phyloP scores from a whole-genome alignment of 83 land plant genomes.

The Picea mariana region DNA sequence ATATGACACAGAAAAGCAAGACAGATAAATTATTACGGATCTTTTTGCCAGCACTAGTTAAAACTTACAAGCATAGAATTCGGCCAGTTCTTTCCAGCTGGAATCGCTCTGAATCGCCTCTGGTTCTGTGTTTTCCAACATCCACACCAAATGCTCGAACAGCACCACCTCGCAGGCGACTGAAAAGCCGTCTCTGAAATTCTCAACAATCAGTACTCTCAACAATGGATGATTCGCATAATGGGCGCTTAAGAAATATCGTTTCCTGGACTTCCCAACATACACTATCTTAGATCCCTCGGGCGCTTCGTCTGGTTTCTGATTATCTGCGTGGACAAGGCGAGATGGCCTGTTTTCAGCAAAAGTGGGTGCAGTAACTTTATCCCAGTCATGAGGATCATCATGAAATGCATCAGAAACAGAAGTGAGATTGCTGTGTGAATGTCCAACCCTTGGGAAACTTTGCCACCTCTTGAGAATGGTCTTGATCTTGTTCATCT shows the following conservation, averaged over 20 bases:
- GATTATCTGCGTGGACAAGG: neutral
- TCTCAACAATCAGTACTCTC: slow-evolving; percentile 32
- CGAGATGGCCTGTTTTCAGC: neutral
- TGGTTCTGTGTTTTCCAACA: slow-evolving; percentile 44
- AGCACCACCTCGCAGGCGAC: slow-evolving; percentile 49
- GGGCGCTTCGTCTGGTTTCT: neutral
- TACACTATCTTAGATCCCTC: slow-evolving; percentile 28
- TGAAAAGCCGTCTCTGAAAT: slow-evolving; percentile 19
- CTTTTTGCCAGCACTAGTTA: no score
- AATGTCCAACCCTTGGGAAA: no score
- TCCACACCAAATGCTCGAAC: slow-evolving; percentile 40
- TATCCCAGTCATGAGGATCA: no score
- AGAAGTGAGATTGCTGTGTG: no score
- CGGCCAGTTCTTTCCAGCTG: slow-evolving; percentile 35
- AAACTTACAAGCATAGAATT: no score
- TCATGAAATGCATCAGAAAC: no score
- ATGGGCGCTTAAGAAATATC: slow-evolving; percentile 42
- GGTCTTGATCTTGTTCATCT: no score
- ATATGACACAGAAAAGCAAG: no score
- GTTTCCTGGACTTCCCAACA: slow-evolving; percentile 49
- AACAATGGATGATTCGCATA: slow-evolving; percentile 46
- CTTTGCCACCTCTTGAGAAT: no score
- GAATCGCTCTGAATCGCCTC: slow-evolving; percentile 17
- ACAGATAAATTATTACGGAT: no score
- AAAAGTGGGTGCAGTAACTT: no score